These are phyloP conservation scores for Mycena filopes DNA, from an alignment of 768 basidiomycete genomes.

Conservation along the genomic window DNA sequence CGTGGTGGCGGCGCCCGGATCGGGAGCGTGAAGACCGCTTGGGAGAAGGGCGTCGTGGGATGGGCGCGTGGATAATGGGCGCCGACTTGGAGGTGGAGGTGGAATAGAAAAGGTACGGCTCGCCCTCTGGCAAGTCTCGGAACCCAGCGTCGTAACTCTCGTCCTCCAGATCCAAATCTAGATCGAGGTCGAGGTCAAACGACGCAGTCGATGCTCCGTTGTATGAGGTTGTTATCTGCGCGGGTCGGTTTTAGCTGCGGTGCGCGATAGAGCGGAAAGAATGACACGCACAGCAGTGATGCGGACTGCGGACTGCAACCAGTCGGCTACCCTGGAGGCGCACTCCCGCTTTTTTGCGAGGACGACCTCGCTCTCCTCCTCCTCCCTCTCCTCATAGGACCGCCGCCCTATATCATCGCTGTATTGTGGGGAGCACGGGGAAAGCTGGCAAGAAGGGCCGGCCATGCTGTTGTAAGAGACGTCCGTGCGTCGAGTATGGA, in stretches of 20 bases:
- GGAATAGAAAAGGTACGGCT: conserved; percentile 24
- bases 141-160: conserved; percentile 15
- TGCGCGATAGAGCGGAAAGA: neutral
- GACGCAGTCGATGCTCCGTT: conserved; percentile 18
- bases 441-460: conserved; percentile 25
- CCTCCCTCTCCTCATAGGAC: conserved; percentile 19
- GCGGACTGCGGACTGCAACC: conserved; percentile 34
- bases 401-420: conserved; percentile 13
- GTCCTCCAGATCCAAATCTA: conserved; percentile 28
- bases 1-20: conserved; percentile 24
- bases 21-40: conserved; percentile 26
- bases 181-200: conserved; percentile 25
- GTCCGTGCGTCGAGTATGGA: conserved; percentile 22
- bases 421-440: conserved; percentile 23
- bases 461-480: conserved; percentile 21
- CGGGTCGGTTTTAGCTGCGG: conserved; percentile 14
- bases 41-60: conserved; percentile 22
- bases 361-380: conserved; percentile 15
- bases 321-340: conserved; percentile 29
- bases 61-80: conserved; percentile 28
- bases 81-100: conserved; percentile 16
- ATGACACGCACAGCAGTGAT: conserved; percentile 29
- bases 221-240: conserved; percentile 27
- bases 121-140: conserved; percentile 8
- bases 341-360: conserved; percentile 31